Conservation (phyloP, 2,329 filamentous ascomycete genomes). For the Curvularia hawaiiensis region DNA sequence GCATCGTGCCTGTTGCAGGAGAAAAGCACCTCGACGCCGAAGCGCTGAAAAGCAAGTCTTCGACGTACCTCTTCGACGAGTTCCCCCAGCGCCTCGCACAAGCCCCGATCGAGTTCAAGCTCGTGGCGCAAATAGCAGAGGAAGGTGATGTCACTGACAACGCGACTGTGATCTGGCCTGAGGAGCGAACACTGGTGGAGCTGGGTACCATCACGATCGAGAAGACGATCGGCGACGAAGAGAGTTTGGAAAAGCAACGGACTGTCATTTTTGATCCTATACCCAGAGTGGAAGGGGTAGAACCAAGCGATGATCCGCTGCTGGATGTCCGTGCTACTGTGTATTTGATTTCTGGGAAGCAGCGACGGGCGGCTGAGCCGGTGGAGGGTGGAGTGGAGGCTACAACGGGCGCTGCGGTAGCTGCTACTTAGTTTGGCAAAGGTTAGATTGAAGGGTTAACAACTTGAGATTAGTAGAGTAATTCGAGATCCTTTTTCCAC, state of each 20-base stretch:
- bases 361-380: slow-evolving; percentile 53
- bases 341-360: slow-evolving; percentile 61
- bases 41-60: slow-evolving; percentile 45
- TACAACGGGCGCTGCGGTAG: slow-evolving; percentile 9
- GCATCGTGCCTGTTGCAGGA: slow-evolving; percentile 55
- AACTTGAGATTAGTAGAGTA: neutral
- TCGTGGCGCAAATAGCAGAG: slow-evolving; percentile 58
- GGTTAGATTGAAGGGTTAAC: neutral
- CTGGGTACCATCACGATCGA: slow-evolving; percentile 57
- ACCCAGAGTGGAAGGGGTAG: slow-evolving; percentile 60
- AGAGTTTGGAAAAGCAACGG: slow-evolving; percentile 55
- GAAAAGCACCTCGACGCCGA: slow-evolving; percentile 48
- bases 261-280: slow-evolving; percentile 64
- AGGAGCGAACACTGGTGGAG: slow-evolving; percentile 56
- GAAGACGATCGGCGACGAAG: slow-evolving; percentile 46
- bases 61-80: slow-evolving; percentile 58
- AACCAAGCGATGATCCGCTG: slow-evolving; percentile 60
- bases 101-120: slow-evolving; percentile 52
- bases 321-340: slow-evolving; percentile 61
- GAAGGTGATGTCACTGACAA: slow-evolving; percentile 56
- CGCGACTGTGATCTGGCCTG: slow-evolving; percentile 60
- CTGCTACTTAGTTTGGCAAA: slow-evolving; percentile 2
- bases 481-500: neutral
- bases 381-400: slow-evolving; percentile 1
- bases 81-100: slow-evolving; percentile 46